Percentiles rank a stretch among this genome's conserved stretches.
These are phyloP conservation scores for Starmerella bombi DNA, from an alignment of 805 yeast genomes.

Conservation along the genomic window DNA sequence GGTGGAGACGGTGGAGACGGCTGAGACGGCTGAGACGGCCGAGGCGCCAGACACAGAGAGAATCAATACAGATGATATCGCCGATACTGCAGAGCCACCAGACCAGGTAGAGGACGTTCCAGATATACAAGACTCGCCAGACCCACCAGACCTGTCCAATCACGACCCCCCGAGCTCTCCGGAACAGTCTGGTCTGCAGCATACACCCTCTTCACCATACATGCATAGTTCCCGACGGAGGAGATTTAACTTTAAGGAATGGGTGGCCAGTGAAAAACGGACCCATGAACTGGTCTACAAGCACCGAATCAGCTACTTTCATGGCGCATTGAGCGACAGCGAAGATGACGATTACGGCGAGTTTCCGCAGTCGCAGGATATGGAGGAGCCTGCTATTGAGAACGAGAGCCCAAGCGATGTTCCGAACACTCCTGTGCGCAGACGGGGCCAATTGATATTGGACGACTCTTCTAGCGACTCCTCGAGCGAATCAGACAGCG, in stretches of 20 bases:
- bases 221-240: slow-evolving; percentile 5
- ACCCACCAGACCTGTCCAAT: too few species aligned
- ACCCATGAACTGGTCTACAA: slow-evolving; percentile 13
- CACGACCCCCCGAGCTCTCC: too few species aligned
- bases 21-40: too few species aligned
- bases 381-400: neutral
- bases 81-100: too few species aligned
- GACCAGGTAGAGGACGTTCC: too few species aligned
- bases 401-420: neutral
- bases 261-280: slow-evolving; percentile 11
- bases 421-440: neutral
- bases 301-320: slow-evolving; percentile 6
- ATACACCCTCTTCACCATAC: slow-evolving; percentile 17
- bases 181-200: too few species aligned
- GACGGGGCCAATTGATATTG: neutral
- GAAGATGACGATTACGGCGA: slow-evolving; percentile 18
- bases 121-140: too few species aligned
- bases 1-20: too few species aligned
- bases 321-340: slow-evolving; percentile 18
- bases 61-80: too few species aligned
- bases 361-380: neutral
- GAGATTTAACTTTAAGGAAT: slow-evolving; percentile 13
- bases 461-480: neutral
- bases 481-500: neutral
- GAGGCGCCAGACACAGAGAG: too few species aligned